Conservation (phyloP, 129 eudicot genomes). For the Kitagawia praeruptora region DNA sequence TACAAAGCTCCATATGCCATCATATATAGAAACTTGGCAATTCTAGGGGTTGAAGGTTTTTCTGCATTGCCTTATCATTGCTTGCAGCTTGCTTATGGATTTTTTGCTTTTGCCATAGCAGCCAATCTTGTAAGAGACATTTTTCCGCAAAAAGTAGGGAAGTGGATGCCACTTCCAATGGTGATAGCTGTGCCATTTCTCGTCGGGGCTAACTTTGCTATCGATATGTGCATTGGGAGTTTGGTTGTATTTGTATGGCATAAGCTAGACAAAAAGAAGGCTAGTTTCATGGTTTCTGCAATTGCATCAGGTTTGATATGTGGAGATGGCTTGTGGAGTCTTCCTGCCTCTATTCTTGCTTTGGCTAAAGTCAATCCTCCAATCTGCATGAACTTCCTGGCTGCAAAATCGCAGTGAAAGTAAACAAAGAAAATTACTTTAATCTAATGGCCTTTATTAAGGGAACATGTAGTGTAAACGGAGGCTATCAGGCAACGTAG, state of each 20-base stretch:
- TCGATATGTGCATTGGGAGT: slow-evolving; percentile 32
- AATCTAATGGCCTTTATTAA: neutral
- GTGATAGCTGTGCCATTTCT: slow-evolving; percentile 34
- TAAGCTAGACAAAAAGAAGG: slow-evolving; percentile 9
- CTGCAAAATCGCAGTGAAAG: neutral
- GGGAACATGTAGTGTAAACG: neutral
- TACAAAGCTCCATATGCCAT: slow-evolving; percentile 35
- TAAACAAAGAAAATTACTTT: neutral
- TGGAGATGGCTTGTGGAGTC: slow-evolving; percentile 31
- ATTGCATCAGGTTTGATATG: slow-evolving; percentile 27
- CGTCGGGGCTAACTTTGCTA: slow-evolving; percentile 30
- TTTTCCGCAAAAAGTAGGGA: slow-evolving; percentile 14
- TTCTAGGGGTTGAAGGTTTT: slow-evolving; percentile 31
- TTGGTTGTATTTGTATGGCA: slow-evolving; percentile 21
- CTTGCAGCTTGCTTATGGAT: slow-evolving; percentile 24
- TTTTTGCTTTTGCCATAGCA: slow-evolving; percentile 19
- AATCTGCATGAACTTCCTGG: slow-evolving; percentile 23
- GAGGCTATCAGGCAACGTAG: neutral
- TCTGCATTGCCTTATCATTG: slow-evolving; percentile 28
- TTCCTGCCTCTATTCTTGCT: slow-evolving; percentile 27
- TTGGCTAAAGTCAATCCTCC: slow-evolving; percentile 24
- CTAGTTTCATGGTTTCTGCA: slow-evolving; percentile 25
- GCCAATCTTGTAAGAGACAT: slow-evolving; percentile 20
- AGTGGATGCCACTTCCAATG: slow-evolving; percentile 31
- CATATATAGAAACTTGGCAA: slow-evolving; percentile 31